A percentile compares a stretch with the other conserved stretches of the same genome.
Evolutionary conservation across 257 asterid genomes (phyloP).

Genomic region (Thymus quinquecostatus): DNA sequence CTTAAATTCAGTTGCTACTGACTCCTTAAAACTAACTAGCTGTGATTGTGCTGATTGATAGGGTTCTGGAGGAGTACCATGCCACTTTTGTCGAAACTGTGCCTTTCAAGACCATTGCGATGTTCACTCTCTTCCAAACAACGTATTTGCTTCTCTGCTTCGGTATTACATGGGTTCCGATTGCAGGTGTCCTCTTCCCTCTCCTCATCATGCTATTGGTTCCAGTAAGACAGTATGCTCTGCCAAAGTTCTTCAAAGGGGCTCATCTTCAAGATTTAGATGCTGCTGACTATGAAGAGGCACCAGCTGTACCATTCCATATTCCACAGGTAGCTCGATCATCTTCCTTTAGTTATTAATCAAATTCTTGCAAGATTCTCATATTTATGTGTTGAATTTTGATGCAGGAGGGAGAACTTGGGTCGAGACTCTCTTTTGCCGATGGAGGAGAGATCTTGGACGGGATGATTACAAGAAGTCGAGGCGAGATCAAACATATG

Average conservation of each 20-base stretch:
- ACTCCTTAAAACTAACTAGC: background rate
- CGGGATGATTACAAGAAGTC: conserved; percentile 79
- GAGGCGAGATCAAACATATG: conserved; percentile 74
- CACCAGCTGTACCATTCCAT: conserved; percentile 64
- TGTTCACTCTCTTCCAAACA: conserved; percentile 71
- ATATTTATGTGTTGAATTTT: conserved; percentile 6
- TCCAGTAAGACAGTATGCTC: conserved; percentile 69
- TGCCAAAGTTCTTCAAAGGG: conserved; percentile 82
- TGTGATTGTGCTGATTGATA: conserved; percentile 24
- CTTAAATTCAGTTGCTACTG: background rate
- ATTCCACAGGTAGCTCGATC: conserved; percentile 40
- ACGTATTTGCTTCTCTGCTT: conserved; percentile 76
- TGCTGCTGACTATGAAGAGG: conserved; percentile 90
- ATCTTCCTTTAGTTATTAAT: background rate
- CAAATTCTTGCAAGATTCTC: background rate
- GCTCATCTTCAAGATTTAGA: conserved; percentile 84
- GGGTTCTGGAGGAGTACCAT: conserved; percentile 83
- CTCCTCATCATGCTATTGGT: conserved; percentile 82
- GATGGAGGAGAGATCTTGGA: conserved; percentile 79
- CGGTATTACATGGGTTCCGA: conserved; percentile 89
- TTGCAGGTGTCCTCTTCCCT: conserved; percentile 86
- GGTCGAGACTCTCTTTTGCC: conserved; percentile 48
- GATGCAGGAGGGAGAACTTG: conserved; percentile 67
- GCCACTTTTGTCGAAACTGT: conserved; percentile 86
- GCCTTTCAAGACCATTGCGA: conserved; percentile 78